Evolutionary conservation across 371 early-diverging fungal species (phyloP), one percentile per base, ranked within the genome.

Genomic region (Zopfochytrium polystomum): DNA sequence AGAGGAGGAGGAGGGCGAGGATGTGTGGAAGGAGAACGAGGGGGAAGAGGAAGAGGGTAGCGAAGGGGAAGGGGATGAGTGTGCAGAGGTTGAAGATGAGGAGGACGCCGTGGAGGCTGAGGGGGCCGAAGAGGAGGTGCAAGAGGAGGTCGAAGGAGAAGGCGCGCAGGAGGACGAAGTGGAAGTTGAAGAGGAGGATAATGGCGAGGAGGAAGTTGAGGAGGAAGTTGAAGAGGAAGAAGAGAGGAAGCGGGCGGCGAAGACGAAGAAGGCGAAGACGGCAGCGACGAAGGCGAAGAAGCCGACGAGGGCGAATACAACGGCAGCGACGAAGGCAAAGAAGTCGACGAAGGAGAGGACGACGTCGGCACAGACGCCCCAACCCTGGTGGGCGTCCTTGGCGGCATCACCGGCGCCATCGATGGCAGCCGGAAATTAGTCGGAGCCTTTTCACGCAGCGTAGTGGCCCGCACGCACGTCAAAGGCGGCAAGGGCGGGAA

Each of bases 291-390:
- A 23, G 26, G 20, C 13, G 4, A 20, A 1, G 57, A 22, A 20
- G 13, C 15, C 25, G 29, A 18, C 1, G 52, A n/a, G 22, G 26
- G 1, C 9, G 57, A 52, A 2, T 26, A n/a, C 2, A 23, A 11
- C 15, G 57, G 22, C 57, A 22, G 11, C 9, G n/a, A 54, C 20
- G 53, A n/a, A 50, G 33, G n/a, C 1, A 51, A 52, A 3, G 57
- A 27, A 27, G 55, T 23, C 9, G 22, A 27, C 55, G 57, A 11
- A 51, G 49, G 22, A 54, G 55, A 54, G 49, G 47, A 18, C 2
- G 46, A n/a, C 57, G 54, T 13, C 11, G 57, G n/a, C 51, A 56
- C 49, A n/a, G 29, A 22, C 9, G 57, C 57, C 3, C 52, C 18
- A 20, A 56, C 26, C 3, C 52, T 52, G 53, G 53, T 18, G n/a